These are phyloP conservation scores for Boletus vinaceobasis DNA, from an alignment of 768 basidiomycete species.

Conservation along the genomic window DNA sequence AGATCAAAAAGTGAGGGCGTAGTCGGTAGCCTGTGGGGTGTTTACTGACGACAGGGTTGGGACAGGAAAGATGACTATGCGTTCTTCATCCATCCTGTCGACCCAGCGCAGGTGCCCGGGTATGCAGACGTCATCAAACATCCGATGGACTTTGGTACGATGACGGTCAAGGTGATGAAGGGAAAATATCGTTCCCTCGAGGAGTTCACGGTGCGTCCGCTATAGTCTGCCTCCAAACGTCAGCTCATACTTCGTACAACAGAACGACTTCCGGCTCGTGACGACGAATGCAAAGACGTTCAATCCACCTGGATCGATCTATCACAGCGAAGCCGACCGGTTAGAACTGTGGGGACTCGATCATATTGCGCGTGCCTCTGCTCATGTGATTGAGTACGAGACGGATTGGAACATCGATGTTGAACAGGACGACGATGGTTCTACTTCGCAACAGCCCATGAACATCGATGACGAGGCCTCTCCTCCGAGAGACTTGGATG, in stretches of 20 bases:
- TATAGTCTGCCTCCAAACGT: not conserved
- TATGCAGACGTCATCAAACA: slow-evolving; percentile 67
- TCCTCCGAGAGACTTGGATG: slow-evolving; percentile 48
- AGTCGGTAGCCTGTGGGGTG: not conserved
- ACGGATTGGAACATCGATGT: slow-evolving; percentile 83
- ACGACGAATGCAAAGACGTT: slow-evolving; percentile 72
- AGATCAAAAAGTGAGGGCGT: slow-evolving; percentile 69
- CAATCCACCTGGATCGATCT: slow-evolving; percentile 72
- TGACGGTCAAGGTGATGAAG: slow-evolving; percentile 73
- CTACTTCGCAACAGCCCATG: slow-evolving; percentile 20
- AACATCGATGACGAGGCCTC: slow-evolving; percentile 37
- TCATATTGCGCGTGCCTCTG: slow-evolving; percentile 65
- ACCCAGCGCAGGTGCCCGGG: slow-evolving; percentile 54
- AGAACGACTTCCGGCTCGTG: slow-evolving; percentile 73
- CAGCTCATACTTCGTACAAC: not conserved
- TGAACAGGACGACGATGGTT: slow-evolving; percentile 54
- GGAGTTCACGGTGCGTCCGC: slow-evolving; percentile 62
- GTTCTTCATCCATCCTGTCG: slow-evolving; percentile 72
- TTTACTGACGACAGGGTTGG: slow-evolving; percentile 8
- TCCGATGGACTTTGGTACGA: slow-evolving; percentile 93
- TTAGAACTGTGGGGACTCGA: slow-evolving; percentile 71
- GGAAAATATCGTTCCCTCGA: slow-evolving; percentile 78
- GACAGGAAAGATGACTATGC: slow-evolving; percentile 82
- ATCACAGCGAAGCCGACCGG: slow-evolving; percentile 68
- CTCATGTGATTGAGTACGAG: slow-evolving; percentile 77